phyloP scores from a whole-genome alignment of 2,329 filamentous ascomycete species.

The Juglanconis sp. region DNA sequence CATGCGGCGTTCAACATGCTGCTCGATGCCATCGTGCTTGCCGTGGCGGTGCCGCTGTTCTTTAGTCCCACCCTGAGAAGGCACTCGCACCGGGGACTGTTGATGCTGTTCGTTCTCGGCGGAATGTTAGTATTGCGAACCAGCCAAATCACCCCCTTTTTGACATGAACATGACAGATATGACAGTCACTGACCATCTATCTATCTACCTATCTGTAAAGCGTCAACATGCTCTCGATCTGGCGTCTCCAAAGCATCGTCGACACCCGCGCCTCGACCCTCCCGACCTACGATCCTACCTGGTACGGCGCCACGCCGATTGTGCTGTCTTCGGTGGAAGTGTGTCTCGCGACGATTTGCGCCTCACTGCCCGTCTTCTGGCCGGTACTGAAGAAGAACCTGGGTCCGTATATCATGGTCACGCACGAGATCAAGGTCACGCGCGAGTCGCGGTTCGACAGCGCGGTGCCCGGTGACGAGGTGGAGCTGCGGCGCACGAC shows the following conservation, averaged over 20 bases:
- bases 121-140: slow-evolving; percentile 24
- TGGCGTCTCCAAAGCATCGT: slow-evolving; percentile 31
- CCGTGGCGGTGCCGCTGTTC: slow-evolving; percentile 30
- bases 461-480: background rate
- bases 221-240: slow-evolving; percentile 30
- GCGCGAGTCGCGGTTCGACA: background rate
- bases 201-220: slow-evolving; percentile 5
- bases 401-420: slow-evolving; percentile 29
- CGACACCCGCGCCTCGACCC: slow-evolving; percentile 27
- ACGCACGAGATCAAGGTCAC: slow-evolving; percentile 14
- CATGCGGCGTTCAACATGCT: slow-evolving; percentile 30
- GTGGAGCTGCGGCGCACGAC: background rate
- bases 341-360: slow-evolving; percentile 23
- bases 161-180: no score
- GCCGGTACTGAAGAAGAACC: slow-evolving; percentile 23
- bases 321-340: slow-evolving; percentile 32
- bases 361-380: slow-evolving; percentile 11
- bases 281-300: slow-evolving; percentile 33
- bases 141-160: no score
- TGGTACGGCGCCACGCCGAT: slow-evolving; percentile 35
- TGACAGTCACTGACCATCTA: background rate
- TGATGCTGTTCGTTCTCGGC: slow-evolving; percentile 29
- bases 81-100: slow-evolving; percentile 30
- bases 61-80: slow-evolving; percentile 24
- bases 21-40: slow-evolving; percentile 29